Evolutionary conservation across 2,329 filamentous ascomycete genomes (phyloP).

Genomic region (Clonostachys solani): DNA sequence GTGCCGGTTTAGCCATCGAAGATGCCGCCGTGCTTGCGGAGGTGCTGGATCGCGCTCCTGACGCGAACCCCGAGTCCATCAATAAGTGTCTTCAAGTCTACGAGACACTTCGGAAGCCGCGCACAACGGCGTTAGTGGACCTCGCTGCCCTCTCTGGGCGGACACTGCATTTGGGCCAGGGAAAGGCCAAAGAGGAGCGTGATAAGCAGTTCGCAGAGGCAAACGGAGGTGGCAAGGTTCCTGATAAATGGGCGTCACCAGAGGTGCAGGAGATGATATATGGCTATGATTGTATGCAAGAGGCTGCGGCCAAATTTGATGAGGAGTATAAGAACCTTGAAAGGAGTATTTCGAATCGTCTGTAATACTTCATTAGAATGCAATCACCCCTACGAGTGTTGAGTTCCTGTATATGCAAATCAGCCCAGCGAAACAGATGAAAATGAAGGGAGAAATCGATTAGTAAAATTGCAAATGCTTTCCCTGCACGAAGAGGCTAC

Average conservation of each 20-base stretch:
- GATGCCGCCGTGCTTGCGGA: constrained; percentile 58
- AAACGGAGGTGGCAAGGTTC: constrained; percentile 42
- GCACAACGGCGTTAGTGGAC: constrained; percentile 47
- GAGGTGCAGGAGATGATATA: constrained; percentile 65
- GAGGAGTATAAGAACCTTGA: constrained; percentile 19
- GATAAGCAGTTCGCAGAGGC: constrained; percentile 50
- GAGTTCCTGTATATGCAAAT: too few species aligned
- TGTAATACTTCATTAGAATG: too few species aligned
- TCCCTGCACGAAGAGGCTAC: too few species aligned
- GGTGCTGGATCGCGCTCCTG: constrained; percentile 35
- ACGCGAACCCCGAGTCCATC: constrained; percentile 28
- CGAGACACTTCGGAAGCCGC: constrained; percentile 51
- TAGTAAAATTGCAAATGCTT: too few species aligned
- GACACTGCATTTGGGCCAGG: constrained; percentile 50
- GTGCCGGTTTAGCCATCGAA: constrained; percentile 63
- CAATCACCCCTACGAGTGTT: too few species aligned
- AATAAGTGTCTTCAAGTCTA: constrained; percentile 48
- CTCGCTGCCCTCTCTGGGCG: constrained; percentile 46
- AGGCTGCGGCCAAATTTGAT: constrained; percentile 47
- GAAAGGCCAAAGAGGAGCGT: constrained; percentile 50
- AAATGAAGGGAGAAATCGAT: too few species aligned
- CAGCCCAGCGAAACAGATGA: too few species aligned
- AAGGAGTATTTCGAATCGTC: background rate
- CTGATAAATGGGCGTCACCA: constrained; percentile 67
- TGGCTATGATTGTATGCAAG: constrained; percentile 53